Base-by-base conservation (phyloP, 805 yeast species). In the Clavispora asparagi region DNA sequence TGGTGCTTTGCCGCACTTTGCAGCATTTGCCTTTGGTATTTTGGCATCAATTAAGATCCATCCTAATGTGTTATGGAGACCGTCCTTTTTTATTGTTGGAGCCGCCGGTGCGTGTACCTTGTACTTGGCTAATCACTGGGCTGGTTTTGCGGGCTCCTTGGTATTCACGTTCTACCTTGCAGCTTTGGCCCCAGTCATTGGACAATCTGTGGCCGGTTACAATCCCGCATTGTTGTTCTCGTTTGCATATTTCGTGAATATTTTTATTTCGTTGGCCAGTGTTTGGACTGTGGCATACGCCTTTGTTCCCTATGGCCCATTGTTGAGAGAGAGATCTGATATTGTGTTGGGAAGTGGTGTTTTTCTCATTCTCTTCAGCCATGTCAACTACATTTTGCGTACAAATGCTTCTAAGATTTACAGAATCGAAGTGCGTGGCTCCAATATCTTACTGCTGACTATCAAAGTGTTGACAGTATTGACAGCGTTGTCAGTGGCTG, bases 231-330 rank as follows among this genome's bases (percentile, higher is more conserved):
- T 75, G 19, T 63, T 81, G 1, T 80, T 82, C 56, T 65, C 73
- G 4, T 47, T 77, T 2, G 76, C 79, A 0, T 77, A 78, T 46
- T 58, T 81, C 6, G 53, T 79, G 39, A 68, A 77, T 51, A 70
- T 82, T 43, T 41, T 85, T 4, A 61, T 87, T 32, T 74, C 84
- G 25, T 73, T 94, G 50, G 95, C 86, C 6, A 92, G 90, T 64
- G 95, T 92, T 42, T 92, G 98, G 98, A 84, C 86, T 38, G 98
- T 94, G 40, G 99, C 99, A 0, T 94, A 94, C 65, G 98, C 99
- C 0, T 94, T 94, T 69, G 99, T 94, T 40, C 99, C 99, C 10
- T 91, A 88, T 49, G 99, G 99, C 8, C 83, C 85, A 61, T 50
- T 86, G 19, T 71, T 94, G 43, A 79, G 99, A 60, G 99, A 94